Base-by-base conservation (phyloP, 257 asterid species). In the Fraxinus anomala region DNA sequence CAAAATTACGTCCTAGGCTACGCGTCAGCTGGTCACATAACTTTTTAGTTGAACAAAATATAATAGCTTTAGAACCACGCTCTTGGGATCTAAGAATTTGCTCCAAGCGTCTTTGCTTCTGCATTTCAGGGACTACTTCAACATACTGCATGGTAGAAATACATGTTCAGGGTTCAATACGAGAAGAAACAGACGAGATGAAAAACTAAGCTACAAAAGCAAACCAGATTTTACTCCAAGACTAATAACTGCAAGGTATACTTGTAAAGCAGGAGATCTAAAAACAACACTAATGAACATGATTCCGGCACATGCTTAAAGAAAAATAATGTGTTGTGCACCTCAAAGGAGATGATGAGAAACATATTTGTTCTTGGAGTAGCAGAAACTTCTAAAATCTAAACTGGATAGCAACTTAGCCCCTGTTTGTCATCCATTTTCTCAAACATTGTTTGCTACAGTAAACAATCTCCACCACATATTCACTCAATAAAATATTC, bases 31-130 rank as follows among this genome's bases (percentile, higher is more conserved):
- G 92, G 84, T 94, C 99, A 71, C 99, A 94, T 90, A 94, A 70
- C 86, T 83, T 94, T 69, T 92, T 94, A 33, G 99, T 94, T 79
- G 99, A 94, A 79, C 99, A 94, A 76, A 94, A 94, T 76, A 92
- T 81, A 75, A 94, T 92, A 70, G 87, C 75, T 86, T 90, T 94
- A 37, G 99, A 90, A 71, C 97, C 99, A 76, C 85, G 90, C 73
- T 94, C 97, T 84, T 91, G 94, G 69, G 97, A 91, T 87, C 95
- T 86, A 77, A 94, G 92, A 82, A 94, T 94, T 86, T 94, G 98
- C 79, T 94, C 99, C 81, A 94, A 74, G 54, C 99, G 95, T 80
- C 96, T 91, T 82, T 94, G 97, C 89, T 92, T 94, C 88, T 92
- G 96, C 93, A 89, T 85, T 84, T 88, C 97, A 59, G 97, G 99